Evolutionary conservation across 2,329 filamentous ascomycete genomes (phyloP).

Genomic region (Fusarium camptoceras): DNA sequence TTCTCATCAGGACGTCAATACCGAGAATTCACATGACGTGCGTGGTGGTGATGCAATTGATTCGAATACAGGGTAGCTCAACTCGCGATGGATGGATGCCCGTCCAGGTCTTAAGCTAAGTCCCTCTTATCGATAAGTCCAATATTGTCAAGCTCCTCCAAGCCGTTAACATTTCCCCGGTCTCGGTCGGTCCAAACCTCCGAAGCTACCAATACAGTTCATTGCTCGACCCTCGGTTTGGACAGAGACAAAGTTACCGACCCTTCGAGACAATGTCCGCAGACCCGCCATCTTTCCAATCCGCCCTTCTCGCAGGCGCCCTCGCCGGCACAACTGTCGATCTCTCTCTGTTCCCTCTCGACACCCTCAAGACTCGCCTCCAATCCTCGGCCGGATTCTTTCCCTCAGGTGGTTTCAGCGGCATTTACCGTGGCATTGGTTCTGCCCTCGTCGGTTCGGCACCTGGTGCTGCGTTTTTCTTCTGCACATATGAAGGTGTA

Average conservation of each 20-base stretch:
- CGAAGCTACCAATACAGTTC: slow-evolving; percentile 27
- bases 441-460: slow-evolving; percentile 91
- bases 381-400: slow-evolving; percentile 85
- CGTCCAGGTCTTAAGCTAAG: slow-evolving; percentile 8
- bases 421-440: slow-evolving; percentile 93
- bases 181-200: slow-evolving; percentile 41
- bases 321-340: slow-evolving; percentile 96
- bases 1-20: neutral
- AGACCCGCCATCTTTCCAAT: slow-evolving; percentile 62
- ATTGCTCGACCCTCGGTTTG: neutral
- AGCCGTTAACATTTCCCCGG: slow-evolving; percentile 39
- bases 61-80: slow-evolving; percentile 29
- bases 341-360: slow-evolving; percentile 95
- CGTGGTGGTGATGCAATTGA: neutral
- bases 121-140: slow-evolving; percentile 45
- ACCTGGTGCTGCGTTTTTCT: slow-evolving; percentile 95
- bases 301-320: slow-evolving; percentile 81
- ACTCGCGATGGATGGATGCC: neutral
- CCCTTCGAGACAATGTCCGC: slow-evolving; percentile 12
- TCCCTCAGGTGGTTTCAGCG: slow-evolving; percentile 85
- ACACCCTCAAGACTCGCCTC: slow-evolving; percentile 97
- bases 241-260: neutral
- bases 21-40: neutral
- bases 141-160: slow-evolving; percentile 19
- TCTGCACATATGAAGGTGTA: slow-evolving; percentile 88